Evolutionary conservation across 805 yeast genomes (phyloP), one percentile per base, ranked within the genome.

Genomic region (Yamadazyma scolyti): DNA sequence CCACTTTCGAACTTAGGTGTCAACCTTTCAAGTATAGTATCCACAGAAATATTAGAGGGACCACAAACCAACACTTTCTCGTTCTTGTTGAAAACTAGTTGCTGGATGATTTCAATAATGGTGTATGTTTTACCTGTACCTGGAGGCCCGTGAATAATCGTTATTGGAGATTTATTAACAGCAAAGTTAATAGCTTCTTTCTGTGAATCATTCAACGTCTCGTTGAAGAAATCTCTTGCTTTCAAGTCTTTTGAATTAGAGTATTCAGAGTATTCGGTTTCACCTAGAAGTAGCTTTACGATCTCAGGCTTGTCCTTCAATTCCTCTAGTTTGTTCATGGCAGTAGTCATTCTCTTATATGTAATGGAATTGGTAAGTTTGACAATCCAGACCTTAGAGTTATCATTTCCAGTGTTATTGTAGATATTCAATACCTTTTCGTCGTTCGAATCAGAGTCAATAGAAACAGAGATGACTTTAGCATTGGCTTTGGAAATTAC

Each of bases 21-120:
- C 14, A 90, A 54, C 36, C 97, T 64, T 54, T 90, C 97, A 28
- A 89, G 56, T 10, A 90, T 82, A 0, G 95, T 90, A 53, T 90
- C 97, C 1, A 89, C 95, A 1, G 96, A 77, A 10, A 88, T 79
- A 52, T 90, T 90, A 0, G 97, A 88, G 0, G 97, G 95, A 0
- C 96, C 97, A 60, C 97, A 89, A 0, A 90, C 89, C 17, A 90
- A 61, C 0, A 90, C 79, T 26, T 88, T 56, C 31, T 67, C 69
- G 10, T 52, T 45, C 5, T 47, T 47, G 9, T 56, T 58, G 6
- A 61, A 62, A 1, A 77, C 67, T 30, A 87, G 61, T 49, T 89
- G 96, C 30, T 82, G 73, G 21, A 88, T 79, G 6, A 85, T 60
- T 47, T 90, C 97, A 7, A 89, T 77, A 5, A 90, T 46, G 0